Conservation (phyloP, 2,329 filamentous ascomycete species). For the Monosporascus sp. region DNA sequence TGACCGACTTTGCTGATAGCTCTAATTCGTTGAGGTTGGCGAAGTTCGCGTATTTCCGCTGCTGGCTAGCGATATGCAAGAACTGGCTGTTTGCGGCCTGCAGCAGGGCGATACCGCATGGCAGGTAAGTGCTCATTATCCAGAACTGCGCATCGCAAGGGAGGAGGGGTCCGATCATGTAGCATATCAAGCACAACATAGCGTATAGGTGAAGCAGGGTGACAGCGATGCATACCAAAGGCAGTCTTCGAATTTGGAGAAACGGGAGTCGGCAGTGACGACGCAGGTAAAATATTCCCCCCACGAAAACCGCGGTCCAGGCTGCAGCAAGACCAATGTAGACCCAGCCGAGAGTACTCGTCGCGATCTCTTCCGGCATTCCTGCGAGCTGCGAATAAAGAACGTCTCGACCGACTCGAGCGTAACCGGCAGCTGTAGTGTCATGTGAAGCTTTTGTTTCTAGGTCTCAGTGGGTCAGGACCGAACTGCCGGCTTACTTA, state of each 20-base stretch:
- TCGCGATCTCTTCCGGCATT: neutral
- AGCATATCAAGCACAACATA: constrained; percentile 25
- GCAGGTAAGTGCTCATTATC: constrained; percentile 62
- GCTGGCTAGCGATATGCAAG: constrained; percentile 51
- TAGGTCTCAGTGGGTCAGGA: neutral
- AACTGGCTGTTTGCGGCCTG: constrained; percentile 60
- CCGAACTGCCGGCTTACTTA: neutral
- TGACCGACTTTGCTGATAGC: constrained; percentile 10
- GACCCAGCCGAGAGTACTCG: constrained; percentile 9
- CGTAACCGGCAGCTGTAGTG: neutral
- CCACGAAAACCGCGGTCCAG: constrained; percentile 16
- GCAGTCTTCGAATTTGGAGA: constrained; percentile 27
- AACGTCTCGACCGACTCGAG: neutral
- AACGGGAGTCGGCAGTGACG: constrained; percentile 19
- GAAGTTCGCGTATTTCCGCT: constrained; percentile 36
- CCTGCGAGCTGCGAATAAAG: neutral
- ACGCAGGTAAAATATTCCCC: constrained; percentile 19
- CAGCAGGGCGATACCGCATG: constrained; percentile 60
- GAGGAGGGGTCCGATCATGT: constrained; percentile 26
- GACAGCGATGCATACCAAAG: constrained; percentile 20
- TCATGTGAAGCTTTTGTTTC: neutral
- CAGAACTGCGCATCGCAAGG: constrained; percentile 56
- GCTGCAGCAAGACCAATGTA: constrained; percentile 10
- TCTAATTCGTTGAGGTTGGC: constrained; percentile 14
- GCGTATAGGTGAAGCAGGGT: constrained; percentile 16